A percentile compares a stretch with the other conserved stretches of the same genome.
Conservation (phyloP, 225 moss, liverwort and hornwort species). For the Asterella californica region DNA sequence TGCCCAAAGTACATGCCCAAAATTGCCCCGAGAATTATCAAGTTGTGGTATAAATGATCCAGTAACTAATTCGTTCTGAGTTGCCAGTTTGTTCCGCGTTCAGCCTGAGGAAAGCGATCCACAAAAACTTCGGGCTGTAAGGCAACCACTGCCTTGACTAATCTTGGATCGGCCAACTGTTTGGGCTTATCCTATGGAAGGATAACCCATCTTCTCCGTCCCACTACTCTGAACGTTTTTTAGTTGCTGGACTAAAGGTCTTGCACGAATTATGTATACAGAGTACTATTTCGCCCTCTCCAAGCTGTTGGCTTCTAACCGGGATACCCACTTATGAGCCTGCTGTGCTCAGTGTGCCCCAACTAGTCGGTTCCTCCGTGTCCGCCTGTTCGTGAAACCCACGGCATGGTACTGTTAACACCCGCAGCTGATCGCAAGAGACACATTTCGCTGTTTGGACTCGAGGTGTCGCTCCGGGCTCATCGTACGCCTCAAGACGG, state of each 20-base stretch:
- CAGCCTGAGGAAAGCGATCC: no score
- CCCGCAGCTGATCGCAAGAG: neutral
- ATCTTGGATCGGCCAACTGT: neutral
- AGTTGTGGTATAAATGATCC: neutral
- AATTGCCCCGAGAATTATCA: neutral
- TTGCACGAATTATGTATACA: no score
- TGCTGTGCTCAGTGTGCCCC: no score
- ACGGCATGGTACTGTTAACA: neutral
- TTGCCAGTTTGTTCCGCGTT: neutral
- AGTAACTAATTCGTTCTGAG: no score
- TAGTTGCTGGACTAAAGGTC: no score
- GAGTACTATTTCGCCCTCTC: no score
- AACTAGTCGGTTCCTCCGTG: neutral
- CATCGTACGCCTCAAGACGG: no score
- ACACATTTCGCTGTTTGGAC: no score
- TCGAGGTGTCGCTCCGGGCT: neutral
- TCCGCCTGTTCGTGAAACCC: neutral
- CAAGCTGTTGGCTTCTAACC: neutral
- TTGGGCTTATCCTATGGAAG: neutral
- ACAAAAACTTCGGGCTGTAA: neutral
- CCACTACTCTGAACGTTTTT: neutral
- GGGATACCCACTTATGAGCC: neutral
- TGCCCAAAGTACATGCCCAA: no score
- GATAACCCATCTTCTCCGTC: neutral
- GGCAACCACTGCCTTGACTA: neutral